phyloP scores from a whole-genome alignment of 2,329 filamentous ascomycete genomes.

The Aspergillus ibericus region DNA sequence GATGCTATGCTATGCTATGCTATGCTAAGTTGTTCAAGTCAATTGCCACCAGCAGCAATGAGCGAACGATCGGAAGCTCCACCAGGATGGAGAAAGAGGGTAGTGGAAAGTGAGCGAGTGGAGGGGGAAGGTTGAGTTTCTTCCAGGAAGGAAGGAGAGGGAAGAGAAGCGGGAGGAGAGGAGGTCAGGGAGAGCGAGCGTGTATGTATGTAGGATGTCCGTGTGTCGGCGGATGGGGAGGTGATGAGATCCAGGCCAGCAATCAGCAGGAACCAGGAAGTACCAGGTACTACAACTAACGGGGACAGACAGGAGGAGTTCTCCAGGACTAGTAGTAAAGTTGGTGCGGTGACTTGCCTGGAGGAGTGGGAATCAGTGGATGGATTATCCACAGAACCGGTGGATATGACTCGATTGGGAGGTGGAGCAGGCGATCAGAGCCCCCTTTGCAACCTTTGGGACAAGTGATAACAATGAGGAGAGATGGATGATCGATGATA shows the following conservation, averaged over 20 bases:
- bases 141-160: slow-evolving; percentile 1
- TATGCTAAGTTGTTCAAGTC: not conserved
- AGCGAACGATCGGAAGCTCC: slow-evolving; percentile 23
- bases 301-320: slow-evolving; percentile 9
- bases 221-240: not conserved
- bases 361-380: not conserved
- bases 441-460: slow-evolving; percentile 1
- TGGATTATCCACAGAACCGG: slow-evolving; percentile 9
- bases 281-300: not conserved
- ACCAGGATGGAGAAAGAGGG: slow-evolving; percentile 5
- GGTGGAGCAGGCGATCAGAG: slow-evolving; percentile 9
- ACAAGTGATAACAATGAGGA: not conserved
- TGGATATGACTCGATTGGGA: slow-evolving; percentile 12
- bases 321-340: slow-evolving; percentile 8
- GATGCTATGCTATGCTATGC: slow-evolving; percentile 16
- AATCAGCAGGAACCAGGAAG: slow-evolving; percentile 3
- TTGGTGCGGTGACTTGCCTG: not conserved
- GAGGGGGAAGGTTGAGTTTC: slow-evolving; percentile 1
- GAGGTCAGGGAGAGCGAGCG: slow-evolving; percentile 3
- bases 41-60: slow-evolving; percentile 36
- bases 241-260: not conserved
- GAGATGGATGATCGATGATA: not conserved
- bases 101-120: slow-evolving; percentile 4
- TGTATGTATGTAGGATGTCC: not conserved
- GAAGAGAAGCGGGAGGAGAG: slow-evolving; percentile 11